Evolutionary conservation across 2,329 filamentous ascomycete species (phyloP), one percentile per base, ranked within the genome.

Genomic region (Xylariomycetidae sp.): DNA sequence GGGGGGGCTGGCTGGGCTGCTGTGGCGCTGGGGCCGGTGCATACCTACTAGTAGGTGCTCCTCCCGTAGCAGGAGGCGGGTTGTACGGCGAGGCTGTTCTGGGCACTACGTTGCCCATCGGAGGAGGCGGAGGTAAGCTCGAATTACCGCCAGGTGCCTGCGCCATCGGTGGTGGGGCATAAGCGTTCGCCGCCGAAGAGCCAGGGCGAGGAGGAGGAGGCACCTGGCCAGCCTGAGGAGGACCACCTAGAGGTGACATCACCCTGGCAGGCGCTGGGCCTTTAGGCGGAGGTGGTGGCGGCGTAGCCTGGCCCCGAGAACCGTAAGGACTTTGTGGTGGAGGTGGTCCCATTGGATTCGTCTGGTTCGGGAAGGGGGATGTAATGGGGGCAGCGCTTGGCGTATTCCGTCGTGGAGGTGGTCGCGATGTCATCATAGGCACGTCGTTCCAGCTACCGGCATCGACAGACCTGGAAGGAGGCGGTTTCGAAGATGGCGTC

Each of bases 381-480:
- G 72, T 77, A 31, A 88, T 78, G 3, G 83, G 69, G 32, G 79
- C 75, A 14, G 78, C 67, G 35, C 72, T 79, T 3, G 89, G 88
- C 1, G 90, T 96, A 28, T 72, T 72, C 54, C 82, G 78, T 46
- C 89, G 80, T 15, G 82, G 74, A 11, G 77, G 74, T n/a, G 83
- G 72, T 34, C 74, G 67, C 66, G 90, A 87, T 28, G 77, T 72
- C 28, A 97, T 85, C 51, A 95, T 75, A 2, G 92, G 92, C 32
- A 94, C 83, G 59, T 98, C 92, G 49, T 98, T 98, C 92, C 92
- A 98, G 49, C 85, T 84, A 17, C 82, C 77, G 43, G 82, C 81
- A 44, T 84, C 82, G 53, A 80, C 82, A 37, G 77, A 69, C 52
- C 78, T 80, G 8, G 85, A 77, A 13, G 86, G 78, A 15, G 88